Percentiles rank a stretch among this genome's conserved stretches.
Evolutionary conservation across 225 moss, liverwort and hornwort species (phyloP).

Genomic region (Ulota crispa): DNA sequence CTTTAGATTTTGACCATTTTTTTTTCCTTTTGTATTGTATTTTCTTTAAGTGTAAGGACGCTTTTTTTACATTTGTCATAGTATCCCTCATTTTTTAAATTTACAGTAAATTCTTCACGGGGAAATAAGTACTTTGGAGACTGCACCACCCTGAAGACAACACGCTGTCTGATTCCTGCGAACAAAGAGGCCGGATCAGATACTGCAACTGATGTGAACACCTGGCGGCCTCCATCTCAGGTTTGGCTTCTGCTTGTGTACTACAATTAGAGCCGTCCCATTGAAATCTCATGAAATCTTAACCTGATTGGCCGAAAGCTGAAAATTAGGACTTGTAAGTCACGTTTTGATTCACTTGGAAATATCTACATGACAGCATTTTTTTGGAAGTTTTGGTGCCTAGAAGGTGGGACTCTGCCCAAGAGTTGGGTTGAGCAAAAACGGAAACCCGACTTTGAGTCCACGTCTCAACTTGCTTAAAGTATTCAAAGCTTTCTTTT

Average conservation of each 20-base stretch:
- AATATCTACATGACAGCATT: too few relatives aligned
- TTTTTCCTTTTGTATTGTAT: neutral
- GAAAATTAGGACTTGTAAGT: too few relatives aligned
- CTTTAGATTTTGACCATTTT: neutral
- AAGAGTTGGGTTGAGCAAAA: too few relatives aligned
- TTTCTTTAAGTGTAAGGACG: neutral
- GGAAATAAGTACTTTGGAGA: conserved; percentile 91
- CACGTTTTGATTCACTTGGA: too few relatives aligned
- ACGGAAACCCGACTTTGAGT: too few relatives aligned
- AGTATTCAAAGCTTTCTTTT: too few relatives aligned
- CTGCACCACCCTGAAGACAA: conserved; percentile 45
- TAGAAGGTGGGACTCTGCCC: too few relatives aligned
- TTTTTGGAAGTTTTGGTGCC: too few relatives aligned
- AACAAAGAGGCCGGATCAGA: conserved; percentile 86
- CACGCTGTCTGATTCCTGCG: conserved; percentile 71
- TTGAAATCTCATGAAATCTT: too few relatives aligned
- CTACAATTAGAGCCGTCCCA: too few relatives aligned
- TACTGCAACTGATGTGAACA: conserved; percentile 71
- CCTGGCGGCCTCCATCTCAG: conserved; percentile 86
- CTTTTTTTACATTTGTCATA: neutral
- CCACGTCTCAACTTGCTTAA: too few relatives aligned
- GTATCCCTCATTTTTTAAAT: neutral
- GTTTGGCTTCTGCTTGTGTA: conserved; percentile 29
- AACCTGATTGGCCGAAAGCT: too few relatives aligned
- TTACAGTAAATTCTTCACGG: conserved; percentile 79